These are phyloP conservation scores for Cladophialophora immunda DNA, from an alignment of 2,329 filamentous ascomycete species.

Conservation along the genomic window DNA sequence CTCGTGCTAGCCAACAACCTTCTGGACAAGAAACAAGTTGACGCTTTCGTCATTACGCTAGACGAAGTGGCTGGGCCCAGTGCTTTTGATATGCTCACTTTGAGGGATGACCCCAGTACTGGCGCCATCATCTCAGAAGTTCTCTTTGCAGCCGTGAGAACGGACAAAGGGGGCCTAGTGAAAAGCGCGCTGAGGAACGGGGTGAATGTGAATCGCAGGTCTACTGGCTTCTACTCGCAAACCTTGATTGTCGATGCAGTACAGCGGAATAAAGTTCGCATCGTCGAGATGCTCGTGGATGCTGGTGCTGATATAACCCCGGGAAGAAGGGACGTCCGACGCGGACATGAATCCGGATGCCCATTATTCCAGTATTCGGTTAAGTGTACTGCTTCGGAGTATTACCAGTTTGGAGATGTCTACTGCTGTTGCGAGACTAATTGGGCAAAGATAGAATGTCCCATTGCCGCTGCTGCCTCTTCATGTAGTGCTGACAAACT, in stretches of 20 bases:
- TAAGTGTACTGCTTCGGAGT: not conserved
- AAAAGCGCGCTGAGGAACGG: slow-evolving; percentile 8
- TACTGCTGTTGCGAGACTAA: not conserved
- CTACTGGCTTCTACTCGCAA: not conserved
- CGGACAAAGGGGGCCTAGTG: not conserved
- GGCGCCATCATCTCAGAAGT: slow-evolving; percentile 12
- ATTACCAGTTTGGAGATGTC: not conserved
- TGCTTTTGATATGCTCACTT: slow-evolving; percentile 11
- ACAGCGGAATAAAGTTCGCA: not conserved
- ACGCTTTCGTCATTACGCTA: slow-evolving; percentile 2
- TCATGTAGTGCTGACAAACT: slow-evolving; percentile 1
- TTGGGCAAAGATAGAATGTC: not conserved
- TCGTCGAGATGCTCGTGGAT: slow-evolving; percentile 7
- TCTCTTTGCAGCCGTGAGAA: not conserved
- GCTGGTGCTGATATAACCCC: not conserved
- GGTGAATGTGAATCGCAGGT: not conserved
- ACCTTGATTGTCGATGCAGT: slow-evolving; percentile 15
- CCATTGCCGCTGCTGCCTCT: not conserved
- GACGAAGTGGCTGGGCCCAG: slow-evolving; percentile 8
- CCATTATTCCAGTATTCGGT: not conserved
- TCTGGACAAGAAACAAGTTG: not conserved
- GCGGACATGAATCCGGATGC: rapidly evolving
- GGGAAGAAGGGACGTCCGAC: too few relatives aligned
- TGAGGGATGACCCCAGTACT: slow-evolving; percentile 7
- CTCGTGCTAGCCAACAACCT: slow-evolving; percentile 12